These are phyloP conservation scores for Wickerhamiella infanticola DNA, from an alignment of 1,139 yeast species.

Conservation along the genomic window DNA sequence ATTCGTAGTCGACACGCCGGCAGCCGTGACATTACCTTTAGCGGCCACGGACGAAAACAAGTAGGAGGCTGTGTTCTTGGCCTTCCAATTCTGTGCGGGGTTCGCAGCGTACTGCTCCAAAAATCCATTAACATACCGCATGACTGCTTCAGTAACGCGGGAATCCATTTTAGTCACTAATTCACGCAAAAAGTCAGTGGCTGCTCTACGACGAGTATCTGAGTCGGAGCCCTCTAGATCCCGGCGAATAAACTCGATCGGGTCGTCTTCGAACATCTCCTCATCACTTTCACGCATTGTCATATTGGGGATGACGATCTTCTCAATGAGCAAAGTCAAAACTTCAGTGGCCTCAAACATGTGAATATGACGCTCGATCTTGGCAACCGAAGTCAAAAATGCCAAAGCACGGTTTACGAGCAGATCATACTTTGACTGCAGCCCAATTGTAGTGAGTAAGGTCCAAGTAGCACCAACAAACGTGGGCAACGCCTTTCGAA, in stretches of 20 bases:
- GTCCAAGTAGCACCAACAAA: slow-evolving; percentile 80
- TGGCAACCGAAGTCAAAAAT: slow-evolving; percentile 70
- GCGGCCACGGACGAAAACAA: slow-evolving; percentile 82
- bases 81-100: slow-evolving; percentile 47
- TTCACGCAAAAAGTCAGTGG: slow-evolving; percentile 81
- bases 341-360: slow-evolving; percentile 55
- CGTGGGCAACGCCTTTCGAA: slow-evolving; percentile 55
- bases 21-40: slow-evolving; percentile 68
- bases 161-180: slow-evolving; percentile 68
- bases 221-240: slow-evolving; percentile 92
- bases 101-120: slow-evolving; percentile 35
- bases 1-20: slow-evolving; percentile 76
- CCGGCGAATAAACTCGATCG: slow-evolving; percentile 77
- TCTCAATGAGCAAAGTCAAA: slow-evolving; percentile 61
- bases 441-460: slow-evolving; percentile 48
- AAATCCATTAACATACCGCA: slow-evolving; percentile 60
- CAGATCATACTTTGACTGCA: slow-evolving; percentile 67
- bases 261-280: slow-evolving; percentile 92
- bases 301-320: slow-evolving; percentile 78
- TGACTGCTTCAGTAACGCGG: slow-evolving; percentile 56
- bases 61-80: slow-evolving; percentile 76
- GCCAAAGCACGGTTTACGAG: slow-evolving; percentile 68
- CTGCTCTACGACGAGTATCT: slow-evolving; percentile 81
- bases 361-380: slow-evolving; percentile 41
- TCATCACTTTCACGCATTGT: slow-evolving; percentile 67